phyloP scores from a whole-genome alignment of 108 stramenopile genomes.

The Conticribra weissflogii region DNA sequence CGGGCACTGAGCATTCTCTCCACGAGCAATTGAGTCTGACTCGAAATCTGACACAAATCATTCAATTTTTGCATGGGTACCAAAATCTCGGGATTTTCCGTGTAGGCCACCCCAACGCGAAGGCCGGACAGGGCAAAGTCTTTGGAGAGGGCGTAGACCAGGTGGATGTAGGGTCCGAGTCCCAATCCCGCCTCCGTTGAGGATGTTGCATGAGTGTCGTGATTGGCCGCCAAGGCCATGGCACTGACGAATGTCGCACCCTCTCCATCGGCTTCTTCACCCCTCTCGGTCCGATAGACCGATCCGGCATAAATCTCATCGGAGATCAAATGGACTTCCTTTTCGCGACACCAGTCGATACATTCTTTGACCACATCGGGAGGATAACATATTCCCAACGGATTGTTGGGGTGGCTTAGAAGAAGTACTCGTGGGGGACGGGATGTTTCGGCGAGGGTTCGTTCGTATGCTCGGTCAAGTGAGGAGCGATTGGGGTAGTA shows the following conservation, averaged over 20 bases:
- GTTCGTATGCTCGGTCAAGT: slow-evolving; percentile 64
- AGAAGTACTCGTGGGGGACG: slow-evolving; percentile 67
- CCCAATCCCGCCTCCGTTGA: slow-evolving; percentile 43
- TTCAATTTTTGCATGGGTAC: slow-evolving; percentile 82
- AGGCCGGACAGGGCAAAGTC: slow-evolving; percentile 89
- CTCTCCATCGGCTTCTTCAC: slow-evolving; percentile 37
- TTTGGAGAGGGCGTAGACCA: slow-evolving; percentile 86
- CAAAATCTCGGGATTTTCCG: slow-evolving; percentile 77
- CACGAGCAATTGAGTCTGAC: slow-evolving; percentile 78
- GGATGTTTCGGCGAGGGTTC: slow-evolving; percentile 40
- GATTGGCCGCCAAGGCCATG: slow-evolving; percentile 56
- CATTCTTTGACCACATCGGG: slow-evolving; percentile 68
- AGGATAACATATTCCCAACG: slow-evolving; percentile 83
- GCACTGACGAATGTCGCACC: slow-evolving; percentile 62
- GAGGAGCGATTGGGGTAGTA: slow-evolving; percentile 75
- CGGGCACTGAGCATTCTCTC: slow-evolving; percentile 61
- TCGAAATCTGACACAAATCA: slow-evolving; percentile 83
- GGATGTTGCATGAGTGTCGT: not conserved
- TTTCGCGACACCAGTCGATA: slow-evolving; percentile 80
- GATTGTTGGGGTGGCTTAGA: slow-evolving; percentile 86
- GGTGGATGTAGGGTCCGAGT: slow-evolving; percentile 79
- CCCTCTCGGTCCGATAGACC: slow-evolving; percentile 42
- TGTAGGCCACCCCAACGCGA: slow-evolving; percentile 80
- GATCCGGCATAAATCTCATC: slow-evolving; percentile 91
- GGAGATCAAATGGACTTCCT: slow-evolving; percentile 80